phyloP scores from a whole-genome alignment of 495 filamentous ascomycete genomes.

The Penicillium paxilli region DNA sequence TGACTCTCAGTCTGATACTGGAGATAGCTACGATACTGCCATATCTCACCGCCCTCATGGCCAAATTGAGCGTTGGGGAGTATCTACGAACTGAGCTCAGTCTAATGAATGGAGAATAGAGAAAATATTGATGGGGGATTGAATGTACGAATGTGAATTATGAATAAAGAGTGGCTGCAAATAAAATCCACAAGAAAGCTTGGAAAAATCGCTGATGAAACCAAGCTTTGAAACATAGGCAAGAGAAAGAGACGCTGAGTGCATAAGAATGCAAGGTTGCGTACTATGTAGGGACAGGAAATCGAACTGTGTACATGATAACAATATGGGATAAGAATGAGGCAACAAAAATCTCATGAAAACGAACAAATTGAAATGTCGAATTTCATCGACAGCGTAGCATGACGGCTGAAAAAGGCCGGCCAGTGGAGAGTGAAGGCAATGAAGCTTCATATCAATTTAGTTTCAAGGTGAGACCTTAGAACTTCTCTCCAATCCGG shows the following conservation, averaged over 20 bases:
- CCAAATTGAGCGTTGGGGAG: too few species aligned
- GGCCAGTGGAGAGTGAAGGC: constrained; percentile 9
- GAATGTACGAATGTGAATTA: not conserved
- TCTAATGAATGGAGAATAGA: not conserved
- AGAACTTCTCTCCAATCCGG: constrained; percentile 66
- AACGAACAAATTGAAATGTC: too few species aligned
- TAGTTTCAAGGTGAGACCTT: constrained; percentile 5
- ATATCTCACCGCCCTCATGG: not conserved
- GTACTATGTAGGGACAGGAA: constrained; percentile 14
- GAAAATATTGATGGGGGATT: not conserved
- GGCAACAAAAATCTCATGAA: not conserved
- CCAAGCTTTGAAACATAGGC: constrained; percentile 3
- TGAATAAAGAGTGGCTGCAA: constrained; percentile 4
- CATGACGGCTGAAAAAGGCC: constrained; percentile 17
- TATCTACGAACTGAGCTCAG: too few species aligned
- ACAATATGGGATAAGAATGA: not conserved
- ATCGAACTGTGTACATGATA: not conserved
- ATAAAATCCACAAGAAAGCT: constrained; percentile 7
- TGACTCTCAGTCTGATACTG: not conserved
- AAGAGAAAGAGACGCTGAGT: constrained; percentile 16
- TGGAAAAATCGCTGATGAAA: constrained; percentile 7
- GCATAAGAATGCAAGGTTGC: constrained; percentile 27
- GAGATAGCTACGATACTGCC: not conserved
- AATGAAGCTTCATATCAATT: not conserved
- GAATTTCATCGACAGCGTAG: not conserved